Evolutionary conservation across 176 grass and related monocot genomes (phyloP).

Genomic region (Aegilops bicornis): DNA sequence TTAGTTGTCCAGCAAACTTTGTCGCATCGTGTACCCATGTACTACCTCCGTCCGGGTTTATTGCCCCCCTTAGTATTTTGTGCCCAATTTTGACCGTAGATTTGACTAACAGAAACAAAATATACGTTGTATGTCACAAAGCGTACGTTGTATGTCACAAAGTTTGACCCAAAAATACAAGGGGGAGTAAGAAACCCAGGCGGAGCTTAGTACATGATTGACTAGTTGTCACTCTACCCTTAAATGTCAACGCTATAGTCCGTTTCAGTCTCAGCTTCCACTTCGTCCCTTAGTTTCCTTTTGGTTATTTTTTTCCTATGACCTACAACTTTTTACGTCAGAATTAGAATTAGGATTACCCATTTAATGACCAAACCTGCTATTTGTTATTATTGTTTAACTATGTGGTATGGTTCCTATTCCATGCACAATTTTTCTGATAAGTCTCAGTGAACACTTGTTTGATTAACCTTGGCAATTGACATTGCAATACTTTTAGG

Average conservation of each 20-base stretch:
- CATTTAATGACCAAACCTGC: not conserved
- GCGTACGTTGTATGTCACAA: too few species aligned
- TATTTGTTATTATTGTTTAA: slow-evolving; percentile 10
- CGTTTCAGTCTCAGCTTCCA: not conserved
- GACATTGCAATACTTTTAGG: slow-evolving; percentile 55
- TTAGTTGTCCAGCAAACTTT: not conserved
- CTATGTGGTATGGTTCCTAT: not conserved
- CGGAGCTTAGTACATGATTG: not conserved
- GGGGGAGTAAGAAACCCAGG: too few species aligned
- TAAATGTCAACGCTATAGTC: not conserved
- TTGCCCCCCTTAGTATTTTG: too few species aligned
- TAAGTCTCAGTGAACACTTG: not conserved
- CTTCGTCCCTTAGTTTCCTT: not conserved
- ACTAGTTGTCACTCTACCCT: slow-evolving; percentile 1
- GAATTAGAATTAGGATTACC: not conserved
- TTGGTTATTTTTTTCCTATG: not conserved
- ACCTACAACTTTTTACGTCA: not conserved
- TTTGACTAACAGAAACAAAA: too few species aligned
- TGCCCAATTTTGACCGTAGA: too few species aligned
- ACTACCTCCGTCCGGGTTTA: too few species aligned
- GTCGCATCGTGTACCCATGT: not conserved
- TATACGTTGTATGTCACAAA: too few species aligned
- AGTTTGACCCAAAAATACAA: too few species aligned
- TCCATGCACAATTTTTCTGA: not conserved
- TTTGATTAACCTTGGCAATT: not conserved